phyloP scores from a whole-genome alignment of 441 rosid genomes.

The Erodium moschatum region DNA sequence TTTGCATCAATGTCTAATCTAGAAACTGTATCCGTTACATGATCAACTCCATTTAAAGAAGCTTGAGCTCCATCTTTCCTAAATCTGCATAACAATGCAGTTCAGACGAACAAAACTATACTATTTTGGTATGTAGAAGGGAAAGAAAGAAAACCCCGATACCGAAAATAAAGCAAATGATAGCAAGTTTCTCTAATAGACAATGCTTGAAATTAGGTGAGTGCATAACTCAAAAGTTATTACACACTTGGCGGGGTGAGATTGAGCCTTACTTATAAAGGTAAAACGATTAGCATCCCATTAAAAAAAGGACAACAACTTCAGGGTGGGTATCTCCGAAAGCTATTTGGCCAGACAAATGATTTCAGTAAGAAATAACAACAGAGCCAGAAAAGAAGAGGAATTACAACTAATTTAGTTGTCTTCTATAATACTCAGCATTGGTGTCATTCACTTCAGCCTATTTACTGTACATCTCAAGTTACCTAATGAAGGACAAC shows the following conservation, averaged over 20 bases:
- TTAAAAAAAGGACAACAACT: too few species aligned
- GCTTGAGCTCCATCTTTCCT: constrained; percentile 27
- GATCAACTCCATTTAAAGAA: constrained; percentile 32
- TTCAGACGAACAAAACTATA: neutral
- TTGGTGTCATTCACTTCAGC: neutral
- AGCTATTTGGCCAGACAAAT: too few species aligned
- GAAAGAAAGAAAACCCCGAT: neutral
- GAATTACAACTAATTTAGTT: too few species aligned
- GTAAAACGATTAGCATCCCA: too few species aligned
- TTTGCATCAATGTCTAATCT: constrained; percentile 40
- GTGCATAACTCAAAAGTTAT: neutral
- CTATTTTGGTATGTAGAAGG: neutral
- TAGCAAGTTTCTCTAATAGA: neutral
- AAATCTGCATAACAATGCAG: constrained; percentile 35
- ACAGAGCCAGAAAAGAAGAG: too few species aligned
- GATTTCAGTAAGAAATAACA: too few species aligned
- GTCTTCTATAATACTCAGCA: neutral
- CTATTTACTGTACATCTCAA: neutral
- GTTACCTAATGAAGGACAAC: neutral
- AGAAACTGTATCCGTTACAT: constrained; percentile 38
- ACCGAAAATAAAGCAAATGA: neutral
- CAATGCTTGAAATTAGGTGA: neutral
- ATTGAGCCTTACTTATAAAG: too few species aligned
- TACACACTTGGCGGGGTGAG: neutral
- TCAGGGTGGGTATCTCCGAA: too few species aligned